Percentiles rank a stretch among this genome's conserved stretches.
Evolutionary conservation across 2,329 filamentous ascomycete genomes (phyloP).

Genomic region (Verticillium isaacii): DNA sequence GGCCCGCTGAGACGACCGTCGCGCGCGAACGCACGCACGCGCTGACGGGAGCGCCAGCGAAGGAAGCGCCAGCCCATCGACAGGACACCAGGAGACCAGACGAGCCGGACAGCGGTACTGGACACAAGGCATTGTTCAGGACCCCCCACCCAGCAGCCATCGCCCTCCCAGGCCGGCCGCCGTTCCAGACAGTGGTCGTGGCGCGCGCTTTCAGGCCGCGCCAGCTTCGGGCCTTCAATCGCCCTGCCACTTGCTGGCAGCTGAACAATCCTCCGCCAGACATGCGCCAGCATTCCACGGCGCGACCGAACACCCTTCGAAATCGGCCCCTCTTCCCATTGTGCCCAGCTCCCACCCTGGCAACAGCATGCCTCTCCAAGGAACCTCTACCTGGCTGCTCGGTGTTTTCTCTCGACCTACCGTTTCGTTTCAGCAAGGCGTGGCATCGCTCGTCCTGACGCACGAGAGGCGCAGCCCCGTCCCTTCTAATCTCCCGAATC

Average conservation of each 20-base stretch:
- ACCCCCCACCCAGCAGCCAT: background rate
- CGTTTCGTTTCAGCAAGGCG: background rate
- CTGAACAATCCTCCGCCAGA: background rate
- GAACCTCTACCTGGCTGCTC: background rate
- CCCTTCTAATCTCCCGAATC: background rate
- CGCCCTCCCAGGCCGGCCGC: background rate
- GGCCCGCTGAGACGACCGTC: background rate
- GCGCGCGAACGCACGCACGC: background rate
- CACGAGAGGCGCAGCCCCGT: background rate
- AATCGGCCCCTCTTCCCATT: background rate
- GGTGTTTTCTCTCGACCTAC: background rate
- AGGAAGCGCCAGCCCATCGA: background rate
- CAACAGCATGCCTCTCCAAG: background rate
- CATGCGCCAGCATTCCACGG: background rate
- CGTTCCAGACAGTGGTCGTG: background rate
- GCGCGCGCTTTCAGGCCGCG: background rate
- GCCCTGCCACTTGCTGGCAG: background rate
- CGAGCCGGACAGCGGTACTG: background rate
- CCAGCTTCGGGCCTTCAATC: background rate
- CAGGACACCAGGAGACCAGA: background rate
- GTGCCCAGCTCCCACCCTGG: background rate
- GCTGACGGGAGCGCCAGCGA: background rate
- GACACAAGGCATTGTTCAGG: background rate
- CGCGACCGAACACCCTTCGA: background rate
- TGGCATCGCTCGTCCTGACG: background rate